A percentile compares a stretch with the other conserved stretches of the same genome.
Conservation (phyloP, 495 filamentous ascomycete species). For the Elaphomyces granulatus region DNA sequence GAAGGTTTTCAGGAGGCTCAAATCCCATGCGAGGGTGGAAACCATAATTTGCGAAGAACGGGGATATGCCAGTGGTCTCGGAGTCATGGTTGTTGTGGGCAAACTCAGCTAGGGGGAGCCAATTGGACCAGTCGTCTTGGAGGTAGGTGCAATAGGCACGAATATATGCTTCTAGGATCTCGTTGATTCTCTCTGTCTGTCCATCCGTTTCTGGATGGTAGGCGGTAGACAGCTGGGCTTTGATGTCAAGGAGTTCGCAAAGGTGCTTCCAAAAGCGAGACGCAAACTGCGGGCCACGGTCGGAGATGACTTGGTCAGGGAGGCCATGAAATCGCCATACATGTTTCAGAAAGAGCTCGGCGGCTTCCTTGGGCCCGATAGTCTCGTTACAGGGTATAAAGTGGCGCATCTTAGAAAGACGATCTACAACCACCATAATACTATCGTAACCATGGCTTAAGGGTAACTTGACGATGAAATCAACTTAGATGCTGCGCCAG, state of each 20-base stretch:
- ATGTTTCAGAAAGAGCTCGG: constrained; percentile 3
- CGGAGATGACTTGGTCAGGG: constrained; percentile 7
- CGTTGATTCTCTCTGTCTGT: constrained; percentile 8
- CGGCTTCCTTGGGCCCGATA: constrained; percentile 3
- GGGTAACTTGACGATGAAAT: constrained; percentile 9
- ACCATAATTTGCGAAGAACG: constrained; percentile 10
- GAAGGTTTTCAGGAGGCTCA: background rate
- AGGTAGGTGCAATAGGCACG: background rate
- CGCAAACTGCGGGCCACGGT: constrained; percentile 11
- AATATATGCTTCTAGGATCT: constrained; percentile 8
- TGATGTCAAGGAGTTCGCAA: constrained; percentile 6
- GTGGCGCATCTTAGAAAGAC: constrained; percentile 7
- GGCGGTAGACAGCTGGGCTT: constrained; percentile 10
- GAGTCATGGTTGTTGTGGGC: constrained; percentile 3
- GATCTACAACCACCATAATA: constrained; percentile 8
- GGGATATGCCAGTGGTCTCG: too few relatives aligned
- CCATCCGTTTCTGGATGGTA: constrained; percentile 11
- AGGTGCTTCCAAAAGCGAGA: constrained; percentile 8
- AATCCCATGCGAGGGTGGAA: constrained; percentile 7
- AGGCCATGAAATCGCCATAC: constrained; percentile 5
- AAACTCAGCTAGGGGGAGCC: constrained; percentile 8
- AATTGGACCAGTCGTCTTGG: constrained; percentile 11
- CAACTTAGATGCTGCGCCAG: constrained; percentile 10
- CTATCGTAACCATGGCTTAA: constrained; percentile 1
- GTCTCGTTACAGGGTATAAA: constrained; percentile 7